Percentiles rank a stretch among this genome's conserved stretches.
Conservation (phyloP, 768 basidiomycete species). For the Naganishia onofrii region DNA sequence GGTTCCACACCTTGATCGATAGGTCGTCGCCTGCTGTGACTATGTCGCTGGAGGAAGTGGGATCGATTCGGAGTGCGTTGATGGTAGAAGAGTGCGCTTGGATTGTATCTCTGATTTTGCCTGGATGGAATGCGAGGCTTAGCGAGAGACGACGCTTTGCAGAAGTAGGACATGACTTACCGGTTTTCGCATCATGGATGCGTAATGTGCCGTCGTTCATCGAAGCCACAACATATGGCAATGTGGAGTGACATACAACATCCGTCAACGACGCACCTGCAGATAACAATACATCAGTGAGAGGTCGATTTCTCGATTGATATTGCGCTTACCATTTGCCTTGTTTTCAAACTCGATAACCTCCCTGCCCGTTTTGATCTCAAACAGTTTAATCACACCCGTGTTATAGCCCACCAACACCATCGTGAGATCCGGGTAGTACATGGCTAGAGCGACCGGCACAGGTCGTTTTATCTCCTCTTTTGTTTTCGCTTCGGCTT, state of each 20-base stretch:
- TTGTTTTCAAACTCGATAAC: conserved; percentile 60
- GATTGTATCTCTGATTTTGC: conserved; percentile 58
- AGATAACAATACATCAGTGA: not conserved
- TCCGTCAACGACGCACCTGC: not conserved
- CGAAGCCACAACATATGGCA: conserved; percentile 80
- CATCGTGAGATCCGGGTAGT: conserved; percentile 70
- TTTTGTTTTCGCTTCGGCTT: conserved; percentile 46
- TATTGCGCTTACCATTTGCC: conserved; percentile 38
- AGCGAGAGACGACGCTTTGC: not conserved
- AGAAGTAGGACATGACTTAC: conserved; percentile 55
- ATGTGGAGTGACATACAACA: conserved; percentile 83
- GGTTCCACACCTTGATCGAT: conserved; percentile 90
- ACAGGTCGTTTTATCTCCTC: conserved; percentile 51
- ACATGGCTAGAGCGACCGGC: conserved; percentile 78
- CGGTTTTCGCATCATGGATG: conserved; percentile 78
- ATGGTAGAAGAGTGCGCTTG: conserved; percentile 86
- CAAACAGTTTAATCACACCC: conserved; percentile 83
- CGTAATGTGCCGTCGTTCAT: conserved; percentile 93
- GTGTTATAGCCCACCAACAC: conserved; percentile 89
- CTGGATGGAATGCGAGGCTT: not conserved
- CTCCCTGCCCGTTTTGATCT: conserved; percentile 83
- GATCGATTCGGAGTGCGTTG: conserved; percentile 83
- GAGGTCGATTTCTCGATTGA: too few relatives aligned
- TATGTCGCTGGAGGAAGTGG: conserved; percentile 72
- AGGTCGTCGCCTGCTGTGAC: conserved; percentile 91